phyloP scores from a whole-genome alignment of 2,329 filamentous ascomycete species.

The Fusarium cicatricum region DNA sequence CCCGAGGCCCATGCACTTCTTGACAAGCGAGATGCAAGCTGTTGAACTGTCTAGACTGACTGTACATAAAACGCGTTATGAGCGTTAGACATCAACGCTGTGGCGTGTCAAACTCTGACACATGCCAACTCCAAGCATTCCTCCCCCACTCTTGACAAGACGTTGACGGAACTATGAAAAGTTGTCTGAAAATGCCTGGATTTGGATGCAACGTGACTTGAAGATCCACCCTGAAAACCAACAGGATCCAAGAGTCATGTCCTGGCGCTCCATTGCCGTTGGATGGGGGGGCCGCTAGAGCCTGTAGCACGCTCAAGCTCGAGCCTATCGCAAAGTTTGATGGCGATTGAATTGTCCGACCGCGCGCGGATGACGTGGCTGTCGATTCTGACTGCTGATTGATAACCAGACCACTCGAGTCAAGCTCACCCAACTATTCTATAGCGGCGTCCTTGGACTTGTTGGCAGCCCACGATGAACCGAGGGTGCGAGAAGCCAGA shows the following conservation, averaged over 20 bases:
- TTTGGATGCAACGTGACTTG: conserved; percentile 3
- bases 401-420: conserved; percentile 18
- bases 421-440: too few species aligned
- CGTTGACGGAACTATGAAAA: too few species aligned
- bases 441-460: too few species aligned
- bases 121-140: background rate
- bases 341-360: background rate
- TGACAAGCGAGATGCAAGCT: too few species aligned
- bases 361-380: conserved; percentile 16
- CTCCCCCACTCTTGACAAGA: background rate
- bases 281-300: background rate
- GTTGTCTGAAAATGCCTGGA: background rate
- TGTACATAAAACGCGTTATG: too few species aligned
- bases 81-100: background rate
- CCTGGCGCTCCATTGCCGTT: too few species aligned
- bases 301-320: background rate
- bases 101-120: conserved; percentile 1
- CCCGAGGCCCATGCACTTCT: too few species aligned
- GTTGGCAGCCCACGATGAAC: background rate
- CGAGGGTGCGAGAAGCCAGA: too few species aligned
- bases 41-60: too few species aligned
- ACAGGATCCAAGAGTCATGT: background rate
- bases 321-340: background rate
- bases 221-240: background rate
- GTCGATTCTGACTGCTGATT: conserved; percentile 14